Evolutionary conservation across 331 rosid genomes (phyloP).

Genomic region (Malus hybrid): DNA sequence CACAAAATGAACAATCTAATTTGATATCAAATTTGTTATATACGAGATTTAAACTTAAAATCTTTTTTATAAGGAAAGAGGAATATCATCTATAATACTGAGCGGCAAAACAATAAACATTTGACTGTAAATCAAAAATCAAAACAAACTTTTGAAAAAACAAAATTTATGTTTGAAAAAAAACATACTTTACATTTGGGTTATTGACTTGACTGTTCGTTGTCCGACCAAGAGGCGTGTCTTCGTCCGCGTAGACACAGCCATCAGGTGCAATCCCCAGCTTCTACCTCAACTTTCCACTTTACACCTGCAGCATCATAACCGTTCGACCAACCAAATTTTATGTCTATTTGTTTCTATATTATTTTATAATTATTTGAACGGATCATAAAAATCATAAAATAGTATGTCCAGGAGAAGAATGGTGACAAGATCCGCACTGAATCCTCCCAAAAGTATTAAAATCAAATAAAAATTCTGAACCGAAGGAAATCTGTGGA

Average conservation of each 20-base stretch:
- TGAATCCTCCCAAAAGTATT: not conserved
- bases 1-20: too few relatives aligned
- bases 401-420: not conserved
- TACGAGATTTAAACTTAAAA: accelerated
- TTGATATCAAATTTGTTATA: accelerated
- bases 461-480: not conserved
- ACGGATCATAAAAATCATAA: too few relatives aligned
- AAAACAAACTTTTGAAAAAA: too few relatives aligned
- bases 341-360: too few relatives aligned
- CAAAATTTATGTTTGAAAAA: too few relatives aligned
- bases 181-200: not conserved
- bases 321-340: not conserved
- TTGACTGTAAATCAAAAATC: not conserved
- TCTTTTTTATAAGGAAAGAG: accelerated
- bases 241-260: constrained; percentile 4
- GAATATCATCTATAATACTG: accelerated
- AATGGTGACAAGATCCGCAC: not conserved
- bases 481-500: too few relatives aligned
- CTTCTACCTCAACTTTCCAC: not conserved
- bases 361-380: too few relatives aligned
- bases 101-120: accelerated
- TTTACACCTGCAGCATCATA: not conserved
- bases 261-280: not conserved
- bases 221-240: not conserved
- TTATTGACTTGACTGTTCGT: not conserved